Evolutionary conservation across 2,329 filamentous ascomycete species (phyloP).

Genomic region (Cladorrhinum sp.): DNA sequence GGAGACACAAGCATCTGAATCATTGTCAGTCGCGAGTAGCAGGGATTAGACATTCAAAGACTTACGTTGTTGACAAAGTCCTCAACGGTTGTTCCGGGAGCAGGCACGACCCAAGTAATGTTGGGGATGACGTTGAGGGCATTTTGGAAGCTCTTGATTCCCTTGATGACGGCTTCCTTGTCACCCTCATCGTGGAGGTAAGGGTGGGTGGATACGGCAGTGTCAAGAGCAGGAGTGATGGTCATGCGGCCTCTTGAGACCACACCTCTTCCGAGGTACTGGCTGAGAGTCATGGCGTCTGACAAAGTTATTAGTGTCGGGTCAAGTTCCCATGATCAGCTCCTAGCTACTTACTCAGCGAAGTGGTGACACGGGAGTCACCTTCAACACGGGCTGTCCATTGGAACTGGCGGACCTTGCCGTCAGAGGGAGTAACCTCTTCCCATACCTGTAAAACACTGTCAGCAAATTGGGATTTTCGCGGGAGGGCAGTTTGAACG

Average conservation of each 20-base stretch:
- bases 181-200: slow-evolving; percentile 60
- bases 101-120: slow-evolving; percentile 56
- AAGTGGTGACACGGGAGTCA: slow-evolving; percentile 27
- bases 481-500: not conserved
- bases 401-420: slow-evolving; percentile 60
- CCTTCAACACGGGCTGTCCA: slow-evolving; percentile 48
- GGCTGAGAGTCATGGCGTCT: slow-evolving; percentile 52
- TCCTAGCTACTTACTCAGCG: slow-evolving; percentile 21
- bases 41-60: slow-evolving; percentile 14
- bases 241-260: slow-evolving; percentile 60
- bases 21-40: not conserved
- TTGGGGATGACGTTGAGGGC: slow-evolving; percentile 51
- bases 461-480: slow-evolving; percentile 2
- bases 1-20: slow-evolving; percentile 40
- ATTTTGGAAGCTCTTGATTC: slow-evolving; percentile 58
- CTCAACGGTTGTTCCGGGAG: slow-evolving; percentile 49
- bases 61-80: slow-evolving; percentile 53
- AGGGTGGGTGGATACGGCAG: slow-evolving; percentile 56
- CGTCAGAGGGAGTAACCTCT: slow-evolving; percentile 54
- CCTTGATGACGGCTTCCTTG: slow-evolving; percentile 59
- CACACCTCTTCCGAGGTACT: slow-evolving; percentile 63
- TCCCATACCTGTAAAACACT: slow-evolving; percentile 48
- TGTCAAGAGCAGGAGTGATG: slow-evolving; percentile 55
- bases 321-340: not conserved
- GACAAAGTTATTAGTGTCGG: slow-evolving; percentile 9